phyloP scores from a whole-genome alignment of 23 red algal genomes.

The Gracilaria domingensis region DNA sequence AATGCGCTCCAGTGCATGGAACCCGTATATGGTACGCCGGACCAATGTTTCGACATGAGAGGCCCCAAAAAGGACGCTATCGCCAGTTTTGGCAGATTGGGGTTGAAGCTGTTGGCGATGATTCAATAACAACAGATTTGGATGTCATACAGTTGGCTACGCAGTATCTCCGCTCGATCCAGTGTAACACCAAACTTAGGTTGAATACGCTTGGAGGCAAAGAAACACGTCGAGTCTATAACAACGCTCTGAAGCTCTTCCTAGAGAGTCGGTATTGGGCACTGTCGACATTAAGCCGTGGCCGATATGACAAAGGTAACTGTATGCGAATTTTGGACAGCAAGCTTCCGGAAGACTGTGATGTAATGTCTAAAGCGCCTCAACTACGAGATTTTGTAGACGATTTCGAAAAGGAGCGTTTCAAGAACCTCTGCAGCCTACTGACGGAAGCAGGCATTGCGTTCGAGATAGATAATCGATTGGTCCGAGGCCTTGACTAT shows the following conservation, averaged over 20 bases:
- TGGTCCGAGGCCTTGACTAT: slow-evolving; percentile 74
- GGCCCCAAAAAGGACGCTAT: slow-evolving; percentile 51
- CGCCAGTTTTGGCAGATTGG: slow-evolving; percentile 77
- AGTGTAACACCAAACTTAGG: slow-evolving; percentile 2
- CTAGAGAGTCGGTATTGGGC: slow-evolving; percentile 39
- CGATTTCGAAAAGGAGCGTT: slow-evolving; percentile 30
- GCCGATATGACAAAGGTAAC: slow-evolving; percentile 59
- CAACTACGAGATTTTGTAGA: slow-evolving; percentile 47
- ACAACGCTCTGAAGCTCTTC: slow-evolving; percentile 36
- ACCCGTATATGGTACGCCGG: slow-evolving; percentile 70
- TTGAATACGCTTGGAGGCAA: slow-evolving; percentile 64
- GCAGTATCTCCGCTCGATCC: slow-evolving; percentile 5
- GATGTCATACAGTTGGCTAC: slow-evolving; percentile 50
- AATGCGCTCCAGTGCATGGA: slow-evolving; percentile 22
- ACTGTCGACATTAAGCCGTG: slow-evolving; percentile 36
- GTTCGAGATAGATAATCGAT: slow-evolving; percentile 51
- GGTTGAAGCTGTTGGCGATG: slow-evolving; percentile 54
- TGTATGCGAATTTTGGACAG: slow-evolving; percentile 69
- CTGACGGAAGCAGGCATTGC: slow-evolving; percentile 40
- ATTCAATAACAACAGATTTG: slow-evolving; percentile 45
- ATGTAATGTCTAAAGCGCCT: slow-evolving; percentile 43
- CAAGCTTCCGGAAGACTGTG: slow-evolving; percentile 45
- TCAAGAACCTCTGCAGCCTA: slow-evolving; percentile 34
- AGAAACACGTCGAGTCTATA: slow-evolving; percentile 33
- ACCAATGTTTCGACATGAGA: slow-evolving; percentile 74